A percentile compares a stretch with the other conserved stretches of the same genome.
These are phyloP conservation scores for Podospora didyma DNA, from an alignment of 495 filamentous ascomycete genomes.

Conservation along the genomic window DNA sequence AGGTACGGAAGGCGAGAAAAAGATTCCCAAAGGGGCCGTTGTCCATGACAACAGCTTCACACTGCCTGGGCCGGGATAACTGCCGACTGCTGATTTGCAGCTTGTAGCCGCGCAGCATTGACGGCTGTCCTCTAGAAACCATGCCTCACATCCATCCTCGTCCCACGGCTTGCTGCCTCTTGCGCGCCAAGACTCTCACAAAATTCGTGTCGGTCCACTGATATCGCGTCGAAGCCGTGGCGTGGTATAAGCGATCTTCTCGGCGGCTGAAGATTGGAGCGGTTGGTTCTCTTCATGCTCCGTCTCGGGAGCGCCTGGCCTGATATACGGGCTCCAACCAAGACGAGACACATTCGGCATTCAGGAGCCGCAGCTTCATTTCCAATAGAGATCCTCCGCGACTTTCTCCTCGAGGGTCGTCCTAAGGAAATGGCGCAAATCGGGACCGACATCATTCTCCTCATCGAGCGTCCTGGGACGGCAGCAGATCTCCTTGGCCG, in stretches of 20 bases:
- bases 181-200: background rate
- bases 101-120: constrained; percentile 12
- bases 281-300: background rate
- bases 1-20: background rate
- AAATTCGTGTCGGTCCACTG: background rate
- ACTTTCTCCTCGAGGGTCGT: constrained; percentile 59
- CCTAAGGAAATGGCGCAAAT: constrained; percentile 58
- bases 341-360: background rate
- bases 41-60: constrained; percentile 9
- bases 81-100: constrained; percentile 24
- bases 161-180: constrained; percentile 5
- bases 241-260: background rate
- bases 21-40: constrained; percentile 7
- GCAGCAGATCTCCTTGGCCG: constrained; percentile 62
- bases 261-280: background rate
- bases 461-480: constrained; percentile 35
- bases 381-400: constrained; percentile 57
- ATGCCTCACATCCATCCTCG: constrained; percentile 9
- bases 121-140: constrained; percentile 7
- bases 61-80: background rate
- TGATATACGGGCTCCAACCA: background rate
- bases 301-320: background rate
- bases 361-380: constrained; percentile 28
- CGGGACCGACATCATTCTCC: constrained; percentile 28
- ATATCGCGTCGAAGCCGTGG: background rate